Base-by-base conservation (phyloP, 2,329 filamentous ascomycete species). In the Penicillium psychrosexuale region DNA sequence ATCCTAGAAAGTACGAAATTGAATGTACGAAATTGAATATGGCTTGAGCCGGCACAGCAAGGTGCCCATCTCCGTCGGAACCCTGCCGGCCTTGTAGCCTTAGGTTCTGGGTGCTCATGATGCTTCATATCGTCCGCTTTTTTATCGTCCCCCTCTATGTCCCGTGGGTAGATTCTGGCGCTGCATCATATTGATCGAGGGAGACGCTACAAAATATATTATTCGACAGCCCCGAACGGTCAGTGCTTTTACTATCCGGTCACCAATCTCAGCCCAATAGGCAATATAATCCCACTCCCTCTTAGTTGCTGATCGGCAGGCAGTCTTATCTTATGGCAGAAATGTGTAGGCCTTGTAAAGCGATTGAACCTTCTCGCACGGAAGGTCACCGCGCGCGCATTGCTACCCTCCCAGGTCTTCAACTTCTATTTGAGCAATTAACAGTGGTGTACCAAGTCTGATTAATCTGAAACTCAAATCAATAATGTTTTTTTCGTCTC, bases 401-500 rank as follows among this genome's bases (percentile, higher is more conserved):
- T 11, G 87, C 85, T 34, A 66, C 91, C 22, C 22, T 24, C 22
- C 22, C 91, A 0, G 90, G 89, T 1, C 78, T 94, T 0, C 76
- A 84, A 2, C 82, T 94, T 61, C 91, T 91, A 0, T 95, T 87
- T 71, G 83, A 90, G 67, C 73, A 70, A 1, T 74, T 94, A 53
- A 80, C 81, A 1, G 69, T 71, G 82, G 80, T 0, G 75, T 95
- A 6, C 68, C 91, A 38, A 90, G 85, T 61, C 76, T 89, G 44
- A 78, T 24, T 24, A 24, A 24, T 24, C 22, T 5, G 22, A 24
- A 24, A 24, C 22, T 24, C 22, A 24, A 24, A 24, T 24, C 3
- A 24, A 24, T 24, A 1, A 24, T 24, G 22, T 24, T 24, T 24
- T 24, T 24, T 24, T 24, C 22, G 22, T 24, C 22, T 19, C 22